Evolutionary conservation across 257 asterid species (phyloP).

Genomic region (Gentiana straminea): DNA sequence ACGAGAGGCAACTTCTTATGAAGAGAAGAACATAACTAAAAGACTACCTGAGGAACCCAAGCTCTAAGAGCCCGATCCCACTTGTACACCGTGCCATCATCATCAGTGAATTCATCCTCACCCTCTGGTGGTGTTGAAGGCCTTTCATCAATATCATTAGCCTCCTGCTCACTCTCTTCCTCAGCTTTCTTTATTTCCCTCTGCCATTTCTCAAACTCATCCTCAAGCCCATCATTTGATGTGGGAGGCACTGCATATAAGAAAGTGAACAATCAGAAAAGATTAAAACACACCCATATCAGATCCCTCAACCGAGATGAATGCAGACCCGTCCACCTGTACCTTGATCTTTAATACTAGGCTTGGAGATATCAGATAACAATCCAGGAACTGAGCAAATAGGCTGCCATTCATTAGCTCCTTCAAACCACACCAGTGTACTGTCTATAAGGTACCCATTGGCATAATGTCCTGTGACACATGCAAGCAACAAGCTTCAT

Average conservation of each 20-base stretch:
- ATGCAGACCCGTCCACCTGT: slow-evolving; percentile 26
- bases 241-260: slow-evolving; percentile 33
- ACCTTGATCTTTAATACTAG: slow-evolving; percentile 21
- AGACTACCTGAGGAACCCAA: slow-evolving; percentile 92
- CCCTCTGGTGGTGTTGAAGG: slow-evolving; percentile 95
- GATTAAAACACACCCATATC: slow-evolving; percentile 7
- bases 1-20: slow-evolving; percentile 2
- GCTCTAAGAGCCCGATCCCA: slow-evolving; percentile 73
- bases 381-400: slow-evolving; percentile 48
- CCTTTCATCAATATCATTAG: slow-evolving; percentile 50
- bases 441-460: slow-evolving; percentile 57
- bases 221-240: slow-evolving; percentile 70
- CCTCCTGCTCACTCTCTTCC: slow-evolving; percentile 36
- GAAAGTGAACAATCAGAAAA: background rate
- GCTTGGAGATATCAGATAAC: slow-evolving; percentile 21
- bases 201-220: slow-evolving; percentile 86
- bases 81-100: slow-evolving; percentile 88
- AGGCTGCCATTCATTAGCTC: slow-evolving; percentile 75
- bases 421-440: slow-evolving; percentile 87
- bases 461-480: slow-evolving; percentile 58
- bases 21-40: slow-evolving; percentile 5
- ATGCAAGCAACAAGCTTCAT: no score
- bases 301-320: slow-evolving; percentile 2
- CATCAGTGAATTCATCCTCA: slow-evolving; percentile 89
- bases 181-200: slow-evolving; percentile 76